Base-by-base conservation (phyloP, 352 stramenopile genomes). In the Pythium dissotocum region DNA sequence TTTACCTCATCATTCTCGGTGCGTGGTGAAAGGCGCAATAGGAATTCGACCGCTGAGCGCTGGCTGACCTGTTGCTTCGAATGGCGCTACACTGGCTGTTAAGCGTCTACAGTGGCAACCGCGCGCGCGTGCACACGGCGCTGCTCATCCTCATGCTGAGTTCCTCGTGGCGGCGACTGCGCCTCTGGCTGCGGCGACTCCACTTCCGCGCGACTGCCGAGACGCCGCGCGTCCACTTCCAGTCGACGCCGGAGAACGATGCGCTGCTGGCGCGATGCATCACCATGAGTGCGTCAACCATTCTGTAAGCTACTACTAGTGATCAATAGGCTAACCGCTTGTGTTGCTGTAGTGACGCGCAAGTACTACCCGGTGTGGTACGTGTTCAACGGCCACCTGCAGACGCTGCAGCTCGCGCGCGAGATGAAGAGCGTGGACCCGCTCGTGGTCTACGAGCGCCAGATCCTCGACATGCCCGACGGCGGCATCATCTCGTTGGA, bases 401-500 rank as follows among this genome's bases (percentile, higher is more conserved):
- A 88, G 66, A 88, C 82, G n/a, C 56, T 88, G 54, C 73, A 82
- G 57, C 70, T 90, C 51, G 73, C 79, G 24, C 58, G 70, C 48
- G 73, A 78, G 42, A 85, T 85, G 42, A 77, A 85, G 24, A 72
- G 81, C 35, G 38, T 58, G 7, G 60, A 73, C 1, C 81, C 83
- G 2, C 18, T 55, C 7, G 76, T 89, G 38, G n/a, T 63, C 5
- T 93, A 93, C 68, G 67, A 82, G 49, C 79, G 85, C 12, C 76
- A 91, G 62, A 61, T 87, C 14, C 63, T 93, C 4, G 71, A 87
- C 32, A 78, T 91, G 70, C 77, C 78, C 9, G 82, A 92, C 61
- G 82, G 84, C 16, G 85, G 85, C 14, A 71, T 91, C 16, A 79
- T 90, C 32, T 90, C 86, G 1, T 65, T 94, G 24, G 86, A 94